A percentile compares a stretch with the other conserved stretches of the same genome.
Conservation (phyloP, 495 filamentous ascomycete species). For the Pyrenula massariospora region DNA sequence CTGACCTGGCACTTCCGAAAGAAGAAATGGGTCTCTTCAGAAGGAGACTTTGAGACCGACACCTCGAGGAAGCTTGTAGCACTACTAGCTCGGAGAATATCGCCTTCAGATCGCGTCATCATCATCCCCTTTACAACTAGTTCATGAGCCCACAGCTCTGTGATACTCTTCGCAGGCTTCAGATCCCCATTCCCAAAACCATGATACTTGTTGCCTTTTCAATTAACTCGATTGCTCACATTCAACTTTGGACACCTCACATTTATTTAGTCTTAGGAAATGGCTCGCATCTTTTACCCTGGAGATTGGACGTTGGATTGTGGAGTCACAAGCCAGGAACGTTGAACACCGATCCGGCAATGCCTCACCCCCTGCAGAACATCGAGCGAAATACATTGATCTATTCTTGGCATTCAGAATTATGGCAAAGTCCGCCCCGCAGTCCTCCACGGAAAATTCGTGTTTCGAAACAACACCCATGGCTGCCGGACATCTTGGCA, state of each 20-base stretch:
- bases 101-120: background rate
- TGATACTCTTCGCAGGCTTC: background rate
- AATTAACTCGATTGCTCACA: too few species aligned
- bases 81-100: background rate
- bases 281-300: too few species aligned
- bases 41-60: background rate
- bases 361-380: background rate
- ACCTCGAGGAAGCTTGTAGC: background rate
- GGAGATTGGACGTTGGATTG: background rate
- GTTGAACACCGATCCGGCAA: background rate
- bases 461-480: background rate
- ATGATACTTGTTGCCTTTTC: too few species aligned
- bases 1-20: background rate
- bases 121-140: background rate
- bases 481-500: background rate
- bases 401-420: background rate
- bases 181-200: background rate
- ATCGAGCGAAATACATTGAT: background rate
- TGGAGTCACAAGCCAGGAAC: background rate
- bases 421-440: background rate
- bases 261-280: background rate
- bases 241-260: too few species aligned
- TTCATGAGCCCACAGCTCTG: background rate
- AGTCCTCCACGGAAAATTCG: background rate
- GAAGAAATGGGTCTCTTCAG: background rate